phyloP scores from a whole-genome alignment of 1,139 yeast genomes.

The Meyerozyma carpophila region DNA sequence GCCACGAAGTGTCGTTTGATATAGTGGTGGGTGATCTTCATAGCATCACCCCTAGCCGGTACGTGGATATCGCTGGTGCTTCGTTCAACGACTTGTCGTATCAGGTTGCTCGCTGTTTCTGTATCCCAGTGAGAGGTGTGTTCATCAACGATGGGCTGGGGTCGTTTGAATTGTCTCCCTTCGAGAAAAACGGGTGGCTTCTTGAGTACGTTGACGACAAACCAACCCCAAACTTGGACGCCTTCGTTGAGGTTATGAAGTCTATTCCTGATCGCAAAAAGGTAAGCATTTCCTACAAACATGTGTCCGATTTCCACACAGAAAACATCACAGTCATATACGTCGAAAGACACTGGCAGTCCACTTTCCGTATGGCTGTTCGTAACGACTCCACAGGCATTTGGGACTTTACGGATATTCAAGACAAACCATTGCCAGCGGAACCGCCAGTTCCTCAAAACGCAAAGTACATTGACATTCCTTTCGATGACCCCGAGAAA shows the following conservation, averaged over 20 bases:
- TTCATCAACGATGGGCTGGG: constrained; percentile 76
- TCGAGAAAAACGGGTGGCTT: constrained; percentile 63
- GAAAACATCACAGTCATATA: constrained; percentile 58
- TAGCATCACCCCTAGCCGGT: constrained; percentile 74
- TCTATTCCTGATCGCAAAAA: constrained; percentile 70
- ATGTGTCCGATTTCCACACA: constrained; percentile 75
- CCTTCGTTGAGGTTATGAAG: constrained; percentile 75
- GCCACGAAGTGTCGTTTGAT: constrained; percentile 45
- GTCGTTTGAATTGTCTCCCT: constrained; percentile 60
- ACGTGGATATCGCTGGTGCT: constrained; percentile 82
- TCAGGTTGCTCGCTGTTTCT: constrained; percentile 81
- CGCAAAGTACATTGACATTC: constrained; percentile 69
- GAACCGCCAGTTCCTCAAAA: constrained; percentile 42
- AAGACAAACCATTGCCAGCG: constrained; percentile 56
- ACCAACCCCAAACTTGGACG: constrained; percentile 67
- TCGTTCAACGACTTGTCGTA: constrained; percentile 80
- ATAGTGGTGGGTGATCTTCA: constrained; percentile 73
- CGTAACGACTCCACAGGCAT: constrained; percentile 80
- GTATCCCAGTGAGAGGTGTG: constrained; percentile 81
- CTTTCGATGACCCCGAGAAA: constrained; percentile 43
- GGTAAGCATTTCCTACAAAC: constrained; percentile 69
- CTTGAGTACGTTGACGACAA: constrained; percentile 72
- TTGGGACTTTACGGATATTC: constrained; percentile 78
- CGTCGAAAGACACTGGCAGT: constrained; percentile 83
- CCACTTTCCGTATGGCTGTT: constrained; percentile 63